Evolutionary conservation across 768 basidiomycete genomes (phyloP), one percentile per base, ranked within the genome.

Genomic region (Tylopilus rubrobrunneus): DNA sequence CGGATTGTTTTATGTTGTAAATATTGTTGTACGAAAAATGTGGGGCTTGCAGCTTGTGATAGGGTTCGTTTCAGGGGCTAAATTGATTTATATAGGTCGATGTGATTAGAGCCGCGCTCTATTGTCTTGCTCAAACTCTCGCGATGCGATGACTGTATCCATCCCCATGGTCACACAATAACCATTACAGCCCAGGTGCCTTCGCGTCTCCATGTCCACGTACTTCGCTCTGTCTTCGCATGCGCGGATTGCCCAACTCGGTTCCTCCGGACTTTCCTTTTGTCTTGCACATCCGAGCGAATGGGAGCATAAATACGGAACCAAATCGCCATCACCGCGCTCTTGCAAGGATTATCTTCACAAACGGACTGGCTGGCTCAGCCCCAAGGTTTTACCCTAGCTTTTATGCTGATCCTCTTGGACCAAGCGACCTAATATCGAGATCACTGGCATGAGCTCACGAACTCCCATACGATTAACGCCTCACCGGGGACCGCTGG

Each of bases 81-180:
- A 43, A 48, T 52, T 48, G 39, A 27, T 50, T 54, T 52, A 14
- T 52, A 45, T 57, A 34, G 53, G 23, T 17, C 3, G 10, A 8
- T 39, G 52, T 58, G 54, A 60, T 52, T 42, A 41, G 25, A 1
- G 43, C 48, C 12, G 33, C 40, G 33, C 56, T 7, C 45, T 65
- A 67, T 67, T 67, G 66, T 67, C 56, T 63, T 56, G 47, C 51
- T 54, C 53, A 45, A 62, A 57, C 52, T 5, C 52, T 5, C 51
- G 10, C 8, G 28, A 44, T 53, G 12, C 15, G 56, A 60, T 48
- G 11, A 15, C 8, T 44, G 23, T 9, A 28, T n/a, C 23, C 44
- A 58, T 67, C 56, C 23, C 67, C 62, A 67, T 67, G 62, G 67
- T 64, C 54, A 59, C 67, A 67, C 62, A 67, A 67, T 67, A 68